These are phyloP conservation scores for Starmerella stigmatis DNA, from an alignment of 805 yeast genomes.

Conservation along the genomic window DNA sequence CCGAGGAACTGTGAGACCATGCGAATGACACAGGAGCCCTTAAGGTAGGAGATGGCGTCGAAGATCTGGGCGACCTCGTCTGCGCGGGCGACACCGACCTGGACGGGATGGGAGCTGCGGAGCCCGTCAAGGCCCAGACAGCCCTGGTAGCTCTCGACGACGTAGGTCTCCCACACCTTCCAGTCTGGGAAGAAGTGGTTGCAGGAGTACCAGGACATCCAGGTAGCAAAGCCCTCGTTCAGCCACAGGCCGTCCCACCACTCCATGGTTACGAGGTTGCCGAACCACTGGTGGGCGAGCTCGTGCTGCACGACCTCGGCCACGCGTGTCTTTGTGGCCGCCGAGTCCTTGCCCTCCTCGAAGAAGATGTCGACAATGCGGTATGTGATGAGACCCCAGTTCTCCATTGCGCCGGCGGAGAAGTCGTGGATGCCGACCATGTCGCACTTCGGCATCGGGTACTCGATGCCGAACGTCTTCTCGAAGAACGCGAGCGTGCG, in stretches of 20 bases:
- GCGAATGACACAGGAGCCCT: slow-evolving; percentile 68
- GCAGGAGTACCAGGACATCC: slow-evolving; percentile 65
- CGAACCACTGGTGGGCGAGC: slow-evolving; percentile 87
- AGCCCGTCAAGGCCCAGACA: slow-evolving; percentile 69
- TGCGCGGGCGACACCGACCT: slow-evolving; percentile 70
- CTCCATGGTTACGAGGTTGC: slow-evolving; percentile 79
- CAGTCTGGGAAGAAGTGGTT: slow-evolving; percentile 67
- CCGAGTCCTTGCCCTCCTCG: slow-evolving; percentile 59
- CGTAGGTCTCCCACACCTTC: slow-evolving; percentile 71
- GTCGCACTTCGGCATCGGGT: slow-evolving; percentile 75
- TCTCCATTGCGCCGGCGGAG: slow-evolving; percentile 84
- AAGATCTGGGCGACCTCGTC: slow-evolving; percentile 72
- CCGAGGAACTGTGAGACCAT: slow-evolving; percentile 70
- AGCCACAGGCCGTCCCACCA: slow-evolving; percentile 93
- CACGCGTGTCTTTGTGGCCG: slow-evolving; percentile 53
- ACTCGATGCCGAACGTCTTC: slow-evolving; percentile 53
- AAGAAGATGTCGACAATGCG: slow-evolving; percentile 52
- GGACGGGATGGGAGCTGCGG: slow-evolving; percentile 65
- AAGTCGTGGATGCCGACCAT: slow-evolving; percentile 69
- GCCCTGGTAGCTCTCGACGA: slow-evolving; percentile 61
- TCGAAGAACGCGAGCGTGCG: slow-evolving; percentile 57
- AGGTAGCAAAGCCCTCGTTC: slow-evolving; percentile 84
- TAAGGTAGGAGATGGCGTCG: slow-evolving; percentile 69
- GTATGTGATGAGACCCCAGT: slow-evolving; percentile 73
- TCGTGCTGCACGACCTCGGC: slow-evolving; percentile 79